Evolutionary conservation across 768 basidiomycete species (phyloP), one percentile per base, ranked within the genome.

Genomic region (Pilatotrama ljubarskyi): DNA sequence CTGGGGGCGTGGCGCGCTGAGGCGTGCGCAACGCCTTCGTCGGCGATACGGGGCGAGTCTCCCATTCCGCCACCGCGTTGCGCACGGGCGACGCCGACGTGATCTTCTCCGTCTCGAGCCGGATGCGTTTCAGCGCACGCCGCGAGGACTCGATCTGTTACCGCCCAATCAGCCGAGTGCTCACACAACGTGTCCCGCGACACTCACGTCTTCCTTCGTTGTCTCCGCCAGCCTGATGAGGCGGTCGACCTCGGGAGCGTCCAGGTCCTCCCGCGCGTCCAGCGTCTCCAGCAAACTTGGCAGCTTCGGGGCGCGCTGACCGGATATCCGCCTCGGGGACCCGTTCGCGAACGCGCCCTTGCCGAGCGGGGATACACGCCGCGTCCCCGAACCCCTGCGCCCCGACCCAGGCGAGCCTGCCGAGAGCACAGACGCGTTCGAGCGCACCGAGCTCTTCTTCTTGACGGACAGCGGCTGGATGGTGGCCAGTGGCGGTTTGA

Each of bases 381-480:
- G 79, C 51, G 69, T 78, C 44, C 71, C 71, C 54, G 68, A 67
- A 44, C 62, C 64, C 72, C 67, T 76, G 59, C 68, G 69, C 13
- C 63, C 68, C 58, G 44, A 67, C 64, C 57, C 66, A 59, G 72
- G 76, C 38, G 77, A 78, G 15, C 36, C 48, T 14, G 52, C 18
- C 0, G 41, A 29, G 1, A 46, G 22, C 6, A 58, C 26, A 22
- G 48, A 59, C 38, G 76, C 66, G 47, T 72, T 74, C 6, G 78
- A 74, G 22, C 85, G 82, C 25, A 84, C 77, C 7, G 90, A 90
- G 5, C 82, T 77, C 72, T 91, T 92, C 78, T 94, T 93, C 79
- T 87, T 91, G 72, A 94, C 93, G 2, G 87, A 89, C 59, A 94
- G 76, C 7, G 91, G 91, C 67, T 91, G 90, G 20, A 93, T 80